Percentiles rank a stretch among this genome's conserved stretches.
Conservation (phyloP, 2,329 filamentous ascomycete genomes). For the Bertia moriformis region DNA sequence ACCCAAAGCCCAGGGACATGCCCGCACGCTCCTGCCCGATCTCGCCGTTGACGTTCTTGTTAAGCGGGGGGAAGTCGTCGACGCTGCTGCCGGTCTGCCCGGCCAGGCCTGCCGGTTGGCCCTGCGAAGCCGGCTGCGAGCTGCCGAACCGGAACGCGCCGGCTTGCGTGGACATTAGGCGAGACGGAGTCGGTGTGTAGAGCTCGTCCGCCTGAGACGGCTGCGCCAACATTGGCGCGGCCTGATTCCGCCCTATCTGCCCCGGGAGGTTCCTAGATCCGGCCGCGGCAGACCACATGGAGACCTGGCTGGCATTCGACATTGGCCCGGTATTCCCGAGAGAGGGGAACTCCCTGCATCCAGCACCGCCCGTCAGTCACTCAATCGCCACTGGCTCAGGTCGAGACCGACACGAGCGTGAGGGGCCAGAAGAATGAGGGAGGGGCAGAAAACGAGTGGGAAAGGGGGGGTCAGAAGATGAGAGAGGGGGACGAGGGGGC, state of each 20-base stretch:
- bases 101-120: constrained; percentile 31
- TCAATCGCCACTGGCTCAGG: too few species aligned
- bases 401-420: too few species aligned
- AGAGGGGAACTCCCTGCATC: constrained; percentile 52
- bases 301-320: constrained; percentile 28
- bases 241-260: constrained; percentile 33
- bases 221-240: too few species aligned
- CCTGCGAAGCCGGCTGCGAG: constrained; percentile 28
- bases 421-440: too few species aligned
- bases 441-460: too few species aligned
- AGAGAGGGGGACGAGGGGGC: too few species aligned
- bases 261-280: constrained; percentile 31
- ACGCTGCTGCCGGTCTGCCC: constrained; percentile 17
- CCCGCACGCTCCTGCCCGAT: constrained; percentile 42
- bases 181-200: constrained; percentile 20
- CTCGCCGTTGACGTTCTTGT: constrained; percentile 39
- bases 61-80: constrained; percentile 50
- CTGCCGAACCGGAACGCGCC: constrained; percentile 37
- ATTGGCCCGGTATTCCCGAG: constrained; percentile 46
- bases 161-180: too few species aligned
- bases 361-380: constrained; percentile 1
- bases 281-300: constrained; percentile 35
- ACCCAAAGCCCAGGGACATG: constrained; percentile 36
- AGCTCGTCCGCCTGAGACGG: constrained; percentile 32
- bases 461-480: too few species aligned